A percentile compares a stretch with the other conserved stretches of the same genome.
phyloP scores from a whole-genome alignment of 345 rosid genomes.

The Eucalyptus urophylla region DNA sequence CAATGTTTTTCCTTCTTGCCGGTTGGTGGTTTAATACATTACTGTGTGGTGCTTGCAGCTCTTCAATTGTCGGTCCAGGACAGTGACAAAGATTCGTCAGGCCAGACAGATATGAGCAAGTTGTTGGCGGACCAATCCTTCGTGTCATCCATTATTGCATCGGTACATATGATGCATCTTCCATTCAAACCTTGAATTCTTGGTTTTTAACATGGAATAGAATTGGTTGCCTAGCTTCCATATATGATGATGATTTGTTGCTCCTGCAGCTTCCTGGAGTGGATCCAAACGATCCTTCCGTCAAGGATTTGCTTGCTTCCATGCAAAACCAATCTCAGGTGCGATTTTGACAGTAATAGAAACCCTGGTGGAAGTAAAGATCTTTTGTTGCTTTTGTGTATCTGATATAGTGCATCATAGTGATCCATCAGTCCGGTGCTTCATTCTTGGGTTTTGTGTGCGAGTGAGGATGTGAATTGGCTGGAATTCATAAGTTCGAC shows the following conservation, averaged over 20 bases:
- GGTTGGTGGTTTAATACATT: not conserved
- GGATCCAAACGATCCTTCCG: constrained; percentile 62
- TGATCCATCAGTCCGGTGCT: not conserved
- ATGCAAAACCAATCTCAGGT: constrained; percentile 63
- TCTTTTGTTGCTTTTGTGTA: not conserved
- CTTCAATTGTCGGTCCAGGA: constrained; percentile 58
- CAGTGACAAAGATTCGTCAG: constrained; percentile 20
- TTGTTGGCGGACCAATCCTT: constrained; percentile 51
- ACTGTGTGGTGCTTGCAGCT: constrained; percentile 28
- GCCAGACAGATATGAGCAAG: constrained; percentile 40
- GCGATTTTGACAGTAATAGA: not conserved
- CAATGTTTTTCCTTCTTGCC: not conserved
- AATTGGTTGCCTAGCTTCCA: not conserved
- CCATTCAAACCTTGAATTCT: not conserved
- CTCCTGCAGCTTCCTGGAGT: constrained; percentile 63
- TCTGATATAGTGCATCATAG: not conserved
- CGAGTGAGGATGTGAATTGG: not conserved
- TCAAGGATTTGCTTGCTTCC: constrained; percentile 56
- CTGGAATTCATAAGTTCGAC: not conserved
- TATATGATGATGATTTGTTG: not conserved
- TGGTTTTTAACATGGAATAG: not conserved
- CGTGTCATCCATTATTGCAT: constrained; percentile 49
- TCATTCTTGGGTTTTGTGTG: not conserved
- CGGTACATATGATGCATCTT: constrained; percentile 10
- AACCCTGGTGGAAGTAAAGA: not conserved